Evolutionary conservation across 2,329 filamentous ascomycete genomes (phyloP), one percentile per base, ranked within the genome.

Genomic region (Xylariaceae sp.): DNA sequence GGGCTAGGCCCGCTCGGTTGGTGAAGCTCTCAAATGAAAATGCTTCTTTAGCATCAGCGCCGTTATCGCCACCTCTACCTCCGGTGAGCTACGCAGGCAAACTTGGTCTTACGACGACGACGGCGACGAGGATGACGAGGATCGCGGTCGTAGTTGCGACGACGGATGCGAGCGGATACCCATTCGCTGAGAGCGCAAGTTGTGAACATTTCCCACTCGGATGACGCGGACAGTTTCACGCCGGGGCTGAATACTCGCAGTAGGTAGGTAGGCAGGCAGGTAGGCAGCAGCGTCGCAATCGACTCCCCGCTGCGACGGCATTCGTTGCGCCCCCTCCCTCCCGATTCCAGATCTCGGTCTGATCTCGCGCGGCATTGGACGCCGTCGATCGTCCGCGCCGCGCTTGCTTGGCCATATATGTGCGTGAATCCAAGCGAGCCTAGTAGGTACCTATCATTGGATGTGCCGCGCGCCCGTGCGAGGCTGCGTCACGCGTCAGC

Each of bases 271-370:
- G n/a, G n/a, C n/a, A 29, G 26, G 26, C 26, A 29, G 26, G 6
- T 23, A 62, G 60, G 57, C 60, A 60, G 52, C 57, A 62, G 60
- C 60, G 49, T 60, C 57, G 54, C 54, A 57, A 46, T 29, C 48
- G 51, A 20, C 21, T 26, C 50, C 54, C 29, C 47, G 19, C 42
- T 60, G n/a, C 54, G 42, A 60, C 60, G 44, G 46, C 18, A 21
- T n/a, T 43, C 26, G 32, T 37, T 14, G 32, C 6, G 37, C 40
- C 32, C 23, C 46, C 20, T 49, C n/a, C n/a, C n/a, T n/a, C n/a
- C 44, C 19, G 45, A 59, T 54, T 23, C 51, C 54, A 44, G 50
- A 54, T 53, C 21, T 46, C 43, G 50, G 20, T 42, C 44, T 40
- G 47, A 57, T 47, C 51, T 48, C 52, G 48, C 44, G 42, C 40